Conservation (phyloP, 176 grass and related monocot species). For the Phoenix roebelenii region DNA sequence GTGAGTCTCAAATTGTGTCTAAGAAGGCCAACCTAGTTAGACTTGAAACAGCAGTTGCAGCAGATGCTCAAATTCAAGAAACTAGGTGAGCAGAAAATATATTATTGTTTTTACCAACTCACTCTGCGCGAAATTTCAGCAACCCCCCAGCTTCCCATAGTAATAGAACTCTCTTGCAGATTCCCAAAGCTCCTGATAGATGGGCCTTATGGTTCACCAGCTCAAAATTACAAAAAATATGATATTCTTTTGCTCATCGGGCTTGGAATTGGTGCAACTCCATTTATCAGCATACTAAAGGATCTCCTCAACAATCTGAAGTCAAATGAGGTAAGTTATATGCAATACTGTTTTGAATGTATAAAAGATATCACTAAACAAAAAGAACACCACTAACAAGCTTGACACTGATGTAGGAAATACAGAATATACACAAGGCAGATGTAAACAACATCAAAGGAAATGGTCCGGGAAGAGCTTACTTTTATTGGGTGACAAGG, state of each 20-base stretch:
- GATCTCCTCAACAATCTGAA: slow-evolving; percentile 80
- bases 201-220: slow-evolving; percentile 85
- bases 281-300: slow-evolving; percentile 97
- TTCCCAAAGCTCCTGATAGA: slow-evolving; percentile 88
- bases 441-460: slow-evolving; percentile 55
- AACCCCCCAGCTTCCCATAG: too few relatives aligned
- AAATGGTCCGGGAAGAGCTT: slow-evolving; percentile 77
- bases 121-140: too few relatives aligned
- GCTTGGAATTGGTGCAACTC: slow-evolving; percentile 91
- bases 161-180: slow-evolving; percentile 19
- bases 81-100: slow-evolving; percentile 44
- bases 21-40: slow-evolving; percentile 91
- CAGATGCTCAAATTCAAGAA: slow-evolving; percentile 54
- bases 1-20: slow-evolving; percentile 67
- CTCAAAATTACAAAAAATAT: slow-evolving; percentile 99
- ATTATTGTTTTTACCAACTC: too few relatives aligned
- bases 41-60: slow-evolving; percentile 87
- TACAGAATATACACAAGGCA: slow-evolving; percentile 46
- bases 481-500: slow-evolving; percentile 98
- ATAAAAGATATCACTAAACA: too few relatives aligned
- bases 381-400: slow-evolving; percentile 3
- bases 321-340: slow-evolving; percentile 53
- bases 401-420: slow-evolving; percentile 36
- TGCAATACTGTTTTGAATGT: too few relatives aligned
- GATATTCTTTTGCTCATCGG: slow-evolving; percentile 93